Evolutionary conservation across 1,139 yeast genomes (phyloP).

Genomic region (Suhomyces kunorum): DNA sequence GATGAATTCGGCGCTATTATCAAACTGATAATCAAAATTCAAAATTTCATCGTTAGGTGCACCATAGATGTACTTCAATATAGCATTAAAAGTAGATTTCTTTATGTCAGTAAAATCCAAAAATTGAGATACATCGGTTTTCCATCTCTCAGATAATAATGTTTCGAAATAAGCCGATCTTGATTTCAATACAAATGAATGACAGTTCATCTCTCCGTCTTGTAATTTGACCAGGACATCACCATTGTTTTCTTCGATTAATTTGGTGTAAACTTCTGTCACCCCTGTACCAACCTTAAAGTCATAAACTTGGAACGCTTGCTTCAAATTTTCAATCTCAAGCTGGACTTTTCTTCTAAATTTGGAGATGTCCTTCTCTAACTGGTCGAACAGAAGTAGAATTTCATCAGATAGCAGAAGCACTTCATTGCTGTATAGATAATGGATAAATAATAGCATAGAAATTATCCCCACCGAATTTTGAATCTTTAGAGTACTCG

Average conservation of each 20-base stretch:
- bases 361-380: constrained; percentile 3
- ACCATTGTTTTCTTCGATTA: constrained; percentile 16
- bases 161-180: constrained; percentile 69
- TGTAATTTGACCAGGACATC: constrained; percentile 32
- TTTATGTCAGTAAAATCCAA: constrained; percentile 50
- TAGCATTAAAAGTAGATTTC: constrained; percentile 46
- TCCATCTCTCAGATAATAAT: constrained; percentile 59
- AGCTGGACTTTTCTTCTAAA: constrained; percentile 8
- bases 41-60: constrained; percentile 46
- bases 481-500: constrained; percentile 18
- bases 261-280: constrained; percentile 2
- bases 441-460: constrained; percentile 35
- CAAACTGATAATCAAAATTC: constrained; percentile 30
- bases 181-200: constrained; percentile 52
- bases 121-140: constrained; percentile 19
- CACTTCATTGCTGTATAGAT: constrained; percentile 33
- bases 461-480: constrained; percentile 28
- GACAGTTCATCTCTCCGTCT: constrained; percentile 46
- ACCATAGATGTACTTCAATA: constrained; percentile 64
- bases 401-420: constrained; percentile 8
- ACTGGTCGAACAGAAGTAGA: constrained; percentile 2
- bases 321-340: constrained; percentile 22
- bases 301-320: constrained; percentile 22
- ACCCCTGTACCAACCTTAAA: constrained; percentile 5
- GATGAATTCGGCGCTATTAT: constrained; percentile 49